Percentiles rank a stretch among this genome's conserved stretches.
Evolutionary conservation across 139 green algal species (phyloP).

Genomic region (Picochlorum sp.): DNA sequence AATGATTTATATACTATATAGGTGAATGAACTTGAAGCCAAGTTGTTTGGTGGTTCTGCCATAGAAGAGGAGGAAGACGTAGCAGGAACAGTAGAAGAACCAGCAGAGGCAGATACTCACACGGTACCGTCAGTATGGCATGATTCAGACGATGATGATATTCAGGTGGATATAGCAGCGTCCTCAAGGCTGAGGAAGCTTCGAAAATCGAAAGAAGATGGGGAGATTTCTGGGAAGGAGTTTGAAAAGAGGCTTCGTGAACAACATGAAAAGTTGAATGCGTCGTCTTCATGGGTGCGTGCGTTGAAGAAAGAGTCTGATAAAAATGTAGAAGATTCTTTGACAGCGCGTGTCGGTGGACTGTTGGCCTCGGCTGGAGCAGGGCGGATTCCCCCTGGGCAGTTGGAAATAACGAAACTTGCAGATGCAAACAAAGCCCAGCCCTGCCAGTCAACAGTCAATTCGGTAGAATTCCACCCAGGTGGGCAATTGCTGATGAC

Average conservation of each 20-base stretch:
- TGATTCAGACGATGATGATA: conserved; percentile 47
- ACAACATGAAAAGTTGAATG: conserved; percentile 61
- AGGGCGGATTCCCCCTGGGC: conserved; percentile 25
- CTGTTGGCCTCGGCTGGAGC: conserved; percentile 25
- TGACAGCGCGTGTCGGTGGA: conserved; percentile 20
- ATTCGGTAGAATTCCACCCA: conserved; percentile 72
- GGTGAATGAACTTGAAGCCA: no score
- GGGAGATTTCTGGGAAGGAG: conserved; percentile 39
- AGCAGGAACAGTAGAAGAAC: neutral
- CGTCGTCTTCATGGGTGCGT: conserved; percentile 3
- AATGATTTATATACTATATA: no score
- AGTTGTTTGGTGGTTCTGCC: neutral
- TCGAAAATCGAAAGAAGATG: conserved; percentile 43
- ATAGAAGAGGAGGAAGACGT: conserved; percentile 2
- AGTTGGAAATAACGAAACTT: conserved; percentile 61
- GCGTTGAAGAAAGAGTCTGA: neutral
- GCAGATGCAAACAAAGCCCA: conserved; percentile 65
- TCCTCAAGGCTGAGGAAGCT: conserved; percentile 55
- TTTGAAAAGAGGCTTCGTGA: conserved; percentile 64
- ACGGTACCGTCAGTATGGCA: conserved; percentile 42
- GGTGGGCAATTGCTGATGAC: conserved; percentile 78
- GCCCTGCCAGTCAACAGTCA: conserved; percentile 39
- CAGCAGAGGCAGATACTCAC: no score
- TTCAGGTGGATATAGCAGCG: conserved; percentile 44
- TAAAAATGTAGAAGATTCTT: neutral